Evolutionary conservation across 129 eudicot genomes (phyloP).

Genomic region (Escallonia herrerae): DNA sequence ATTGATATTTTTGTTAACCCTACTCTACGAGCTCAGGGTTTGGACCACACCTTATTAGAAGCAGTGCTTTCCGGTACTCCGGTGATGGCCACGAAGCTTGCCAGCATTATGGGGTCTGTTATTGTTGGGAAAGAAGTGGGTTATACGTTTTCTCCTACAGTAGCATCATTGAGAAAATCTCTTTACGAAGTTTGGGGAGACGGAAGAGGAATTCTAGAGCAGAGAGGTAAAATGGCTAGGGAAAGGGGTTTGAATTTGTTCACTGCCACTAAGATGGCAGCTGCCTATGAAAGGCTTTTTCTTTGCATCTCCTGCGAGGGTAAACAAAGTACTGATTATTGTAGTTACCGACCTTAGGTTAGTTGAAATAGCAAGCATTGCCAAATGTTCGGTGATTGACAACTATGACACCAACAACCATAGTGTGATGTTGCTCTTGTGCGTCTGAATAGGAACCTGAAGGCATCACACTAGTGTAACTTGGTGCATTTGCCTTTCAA

Average conservation of each 20-base stretch:
- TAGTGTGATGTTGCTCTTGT: too few species aligned
- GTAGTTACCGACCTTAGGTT: slow-evolving; percentile 24
- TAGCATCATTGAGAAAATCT: slow-evolving; percentile 36
- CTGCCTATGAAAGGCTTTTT: slow-evolving; percentile 69
- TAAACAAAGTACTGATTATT: slow-evolving; percentile 23
- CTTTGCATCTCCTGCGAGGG: slow-evolving; percentile 46
- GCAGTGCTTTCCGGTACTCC: slow-evolving; percentile 68
- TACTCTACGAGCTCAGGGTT: slow-evolving; percentile 73
- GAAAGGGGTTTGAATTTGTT: slow-evolving; percentile 60
- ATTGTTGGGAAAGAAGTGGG: slow-evolving; percentile 47
- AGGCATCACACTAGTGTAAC: too few species aligned
- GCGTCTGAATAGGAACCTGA: too few species aligned
- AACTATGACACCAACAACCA: too few species aligned
- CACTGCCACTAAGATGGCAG: slow-evolving; percentile 76
- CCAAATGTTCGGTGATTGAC: too few species aligned
- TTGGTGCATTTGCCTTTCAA: too few species aligned
- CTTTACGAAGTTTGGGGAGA: slow-evolving; percentile 61
- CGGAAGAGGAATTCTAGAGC: slow-evolving; percentile 41
- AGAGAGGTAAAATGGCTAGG: slow-evolving; percentile 55
- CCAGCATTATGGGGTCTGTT: slow-evolving; percentile 67
- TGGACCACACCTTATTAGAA: slow-evolving; percentile 73
- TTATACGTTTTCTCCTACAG: slow-evolving; percentile 66
- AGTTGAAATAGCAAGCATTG: neutral
- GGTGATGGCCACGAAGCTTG: slow-evolving; percentile 67
- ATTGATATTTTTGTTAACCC: slow-evolving; percentile 67